Evolutionary conservation across 1,284 basidiomycete genomes (phyloP), one percentile per base, ranked within the genome.

Genomic region (Apiotrichum sp.): DNA sequence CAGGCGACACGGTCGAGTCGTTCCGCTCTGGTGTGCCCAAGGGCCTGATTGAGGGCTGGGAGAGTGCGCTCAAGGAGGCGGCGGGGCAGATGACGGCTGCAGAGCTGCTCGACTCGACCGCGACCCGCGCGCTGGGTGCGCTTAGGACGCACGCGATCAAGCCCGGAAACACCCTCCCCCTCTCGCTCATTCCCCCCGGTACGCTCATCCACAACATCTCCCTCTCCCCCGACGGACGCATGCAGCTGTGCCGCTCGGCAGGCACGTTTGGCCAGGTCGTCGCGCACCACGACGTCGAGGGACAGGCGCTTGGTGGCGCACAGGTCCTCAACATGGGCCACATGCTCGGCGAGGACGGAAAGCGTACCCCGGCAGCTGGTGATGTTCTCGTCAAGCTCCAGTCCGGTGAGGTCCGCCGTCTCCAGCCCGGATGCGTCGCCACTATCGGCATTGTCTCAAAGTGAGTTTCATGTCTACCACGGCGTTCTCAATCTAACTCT

Each of bases 361-460:
- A 56, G 22, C 59, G 70, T 42, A 36, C 57, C 29, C 64, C 61
- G 47, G 65, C 65, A 58, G 57, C 57, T 16, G 75, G 75, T 7
- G 63, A 59, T 47, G 73, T 74, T 10, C 88, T 95, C 65, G 85
- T 98, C 48, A 85, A 86, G 47, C 80, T 98, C 54, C 88, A 91
- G 74, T 91, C 87, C 63, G 95, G 95, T 33, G 96, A 98, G 79
- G 86, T 98, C 22, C 84, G 95, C 47, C 86, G 87, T 69, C 81
- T 98, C 50, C 79, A 90, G 47, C 82, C 86, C 55, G 84, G 86
- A 49, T 95, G 91, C 65, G 86, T 83, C 44, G 96, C 93, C 1
- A 93, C 90, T 0, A 84, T 98, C 55, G 95, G 96, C 3, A 85
- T 84, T 57, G 93, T 98, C 58, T 91, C 89, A 79, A 98, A 98